Evolutionary conservation across 176 grass and related monocot species (phyloP), one percentile per base, ranked within the genome.

Genomic region (Tuctoria greenei): DNA sequence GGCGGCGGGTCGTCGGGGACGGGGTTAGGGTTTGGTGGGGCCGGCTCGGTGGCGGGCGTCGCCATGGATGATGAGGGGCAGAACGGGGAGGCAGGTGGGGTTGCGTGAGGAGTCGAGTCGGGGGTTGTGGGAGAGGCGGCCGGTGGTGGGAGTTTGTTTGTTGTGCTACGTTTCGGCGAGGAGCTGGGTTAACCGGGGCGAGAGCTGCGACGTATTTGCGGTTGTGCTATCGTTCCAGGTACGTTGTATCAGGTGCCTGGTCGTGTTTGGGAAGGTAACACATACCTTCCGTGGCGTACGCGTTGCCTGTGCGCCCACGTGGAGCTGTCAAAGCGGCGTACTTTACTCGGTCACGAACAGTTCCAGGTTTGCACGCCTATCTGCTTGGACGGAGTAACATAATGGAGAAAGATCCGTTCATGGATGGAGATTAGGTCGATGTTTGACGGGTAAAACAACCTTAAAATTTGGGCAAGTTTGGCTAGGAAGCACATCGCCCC

Each of bases 21-120:
- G 15, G 77, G 34, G 76, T 46, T 81, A 84, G 86, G 86, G 86
- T 88, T 88, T 8, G 81, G 81, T 50, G 65, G 64, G 38, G 27
- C 55, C 39, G 76, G 70, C 54, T 45, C 41, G 68, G 79, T 8
- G 34, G 69, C 31, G 3, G 69, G 50, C n/a, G 76, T 60, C 64
- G 81, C 86, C 86, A 84, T 84, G 56, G 73, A 5, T 8, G 21
- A 42, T n/a, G 51, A 20, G 69, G 57, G 77, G 69, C 15, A 68
- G 64, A 62, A 62, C 13, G 36, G 64, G 61, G 12, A 40, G 35
- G 11, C 8, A 18, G 46, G 45, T 20, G 38, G 84, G 84, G 63
- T 21, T 3, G 79, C 66, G 74, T 21, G 46, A 62, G 56, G 17
- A 26, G 8, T 61, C 44, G 56, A 11, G 2, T 42, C 16, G 49